phyloP scores from a whole-genome alignment of 306 rosid species.

The Cyclanthera cordifolia region DNA sequence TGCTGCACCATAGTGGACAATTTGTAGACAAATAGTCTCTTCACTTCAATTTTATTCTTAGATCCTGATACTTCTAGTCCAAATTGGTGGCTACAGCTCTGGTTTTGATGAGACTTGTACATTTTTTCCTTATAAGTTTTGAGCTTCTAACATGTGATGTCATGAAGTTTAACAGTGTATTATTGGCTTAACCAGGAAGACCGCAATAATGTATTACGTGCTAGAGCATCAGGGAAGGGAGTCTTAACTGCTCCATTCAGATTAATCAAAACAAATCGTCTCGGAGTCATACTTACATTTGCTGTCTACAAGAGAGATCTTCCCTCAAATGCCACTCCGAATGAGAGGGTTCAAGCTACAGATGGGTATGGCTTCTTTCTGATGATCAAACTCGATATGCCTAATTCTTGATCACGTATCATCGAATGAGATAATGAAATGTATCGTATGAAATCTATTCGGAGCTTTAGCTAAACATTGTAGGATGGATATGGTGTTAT shows the following conservation, averaged over 20 bases:
- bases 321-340: constrained; percentile 79
- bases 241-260: constrained; percentile 89
- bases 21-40: background rate
- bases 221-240: constrained; percentile 90
- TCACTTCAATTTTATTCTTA: constrained; percentile 1
- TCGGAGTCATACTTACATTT: constrained; percentile 88
- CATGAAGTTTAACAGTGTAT: background rate
- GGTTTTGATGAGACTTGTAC: background rate
- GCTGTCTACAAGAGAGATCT: constrained; percentile 88
- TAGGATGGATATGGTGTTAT: no score
- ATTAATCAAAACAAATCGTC: constrained; percentile 73
- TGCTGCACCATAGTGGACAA: constrained; percentile 6
- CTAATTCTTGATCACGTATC: background rate
- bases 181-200: constrained; percentile 52
- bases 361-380: constrained; percentile 56
- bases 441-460: no score
- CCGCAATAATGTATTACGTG: constrained; percentile 69
- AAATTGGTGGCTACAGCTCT: background rate
- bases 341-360: constrained; percentile 78
- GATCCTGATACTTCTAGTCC: background rate
- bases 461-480: no score
- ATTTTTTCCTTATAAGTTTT: background rate
- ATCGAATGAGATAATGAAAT: background rate
- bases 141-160: background rate
- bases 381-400: background rate